Conservation (phyloP, 2,329 filamentous ascomycete species). For the Epichloe bromicola region DNA sequence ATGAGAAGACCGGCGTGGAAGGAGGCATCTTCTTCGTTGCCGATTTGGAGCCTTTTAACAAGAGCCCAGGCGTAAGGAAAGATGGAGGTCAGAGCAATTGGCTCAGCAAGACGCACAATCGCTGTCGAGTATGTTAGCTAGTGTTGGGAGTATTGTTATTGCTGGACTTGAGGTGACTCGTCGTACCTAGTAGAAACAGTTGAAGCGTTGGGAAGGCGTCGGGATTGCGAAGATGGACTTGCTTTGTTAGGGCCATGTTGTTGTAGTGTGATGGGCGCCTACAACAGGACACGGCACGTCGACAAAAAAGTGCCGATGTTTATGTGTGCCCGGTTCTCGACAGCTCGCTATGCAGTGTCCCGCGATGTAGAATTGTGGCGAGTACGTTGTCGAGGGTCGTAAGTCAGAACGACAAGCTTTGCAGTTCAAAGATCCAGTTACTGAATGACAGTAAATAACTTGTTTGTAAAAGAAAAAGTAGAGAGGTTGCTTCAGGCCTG, state of each 20-base stretch:
- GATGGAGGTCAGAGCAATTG: constrained; percentile 84
- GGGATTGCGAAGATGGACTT: constrained; percentile 42
- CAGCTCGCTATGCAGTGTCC: neutral
- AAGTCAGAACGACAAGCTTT: neutral
- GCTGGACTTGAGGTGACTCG: neutral
- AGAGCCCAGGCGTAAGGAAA: constrained; percentile 85
- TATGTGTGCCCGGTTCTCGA: constrained; percentile 8
- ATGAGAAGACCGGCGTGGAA: constrained; percentile 84
- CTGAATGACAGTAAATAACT: too few relatives aligned
- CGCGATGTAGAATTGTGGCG: neutral
- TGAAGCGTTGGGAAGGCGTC: constrained; percentile 72
- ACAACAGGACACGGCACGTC: constrained; percentile 29
- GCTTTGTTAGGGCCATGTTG: constrained; percentile 39
- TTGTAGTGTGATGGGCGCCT: constrained; percentile 28
- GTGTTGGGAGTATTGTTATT: neutral
- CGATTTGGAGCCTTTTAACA: constrained; percentile 63
- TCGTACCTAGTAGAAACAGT: constrained; percentile 69
- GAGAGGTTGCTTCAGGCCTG: neutral
- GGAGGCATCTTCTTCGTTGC: constrained; percentile 60
- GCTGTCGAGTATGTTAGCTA: constrained; percentile 35
- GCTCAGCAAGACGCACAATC: constrained; percentile 84
- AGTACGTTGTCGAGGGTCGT: neutral
- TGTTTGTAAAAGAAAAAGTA: neutral
- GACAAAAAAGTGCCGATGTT: constrained; percentile 10
- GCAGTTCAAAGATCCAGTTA: neutral